Evolutionary conservation across 768 basidiomycete species (phyloP).

Genomic region (Mycena maculata): DNA sequence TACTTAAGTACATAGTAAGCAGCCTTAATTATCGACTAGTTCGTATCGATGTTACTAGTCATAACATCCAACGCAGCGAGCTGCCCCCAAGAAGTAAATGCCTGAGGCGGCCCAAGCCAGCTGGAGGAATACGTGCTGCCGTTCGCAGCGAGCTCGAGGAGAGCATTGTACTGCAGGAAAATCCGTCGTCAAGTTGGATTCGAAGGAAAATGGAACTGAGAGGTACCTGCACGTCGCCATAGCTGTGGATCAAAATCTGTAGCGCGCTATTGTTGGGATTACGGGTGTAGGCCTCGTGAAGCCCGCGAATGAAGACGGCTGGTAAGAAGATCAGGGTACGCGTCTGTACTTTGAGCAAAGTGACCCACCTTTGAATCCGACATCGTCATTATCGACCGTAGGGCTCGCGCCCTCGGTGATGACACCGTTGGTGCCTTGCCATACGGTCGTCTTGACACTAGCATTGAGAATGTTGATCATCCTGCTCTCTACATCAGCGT

Average conservation of each 20-base stretch:
- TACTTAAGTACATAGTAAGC: neutral
- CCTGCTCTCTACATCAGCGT: conserved; percentile 41
- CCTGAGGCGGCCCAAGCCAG: conserved; percentile 59
- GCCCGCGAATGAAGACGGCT: conserved; percentile 60
- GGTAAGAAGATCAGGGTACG: neutral
- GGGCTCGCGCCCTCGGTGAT: conserved; percentile 62
- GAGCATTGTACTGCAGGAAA: conserved; percentile 56
- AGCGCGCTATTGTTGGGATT: conserved; percentile 52
- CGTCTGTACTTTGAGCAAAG: neutral
- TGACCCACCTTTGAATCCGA: conserved; percentile 62
- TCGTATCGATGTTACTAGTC: conserved; percentile 51
- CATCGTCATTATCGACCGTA: conserved; percentile 55
- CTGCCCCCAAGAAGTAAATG: conserved; percentile 63
- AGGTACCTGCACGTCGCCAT: neutral
- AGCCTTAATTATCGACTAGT: conserved; percentile 31
- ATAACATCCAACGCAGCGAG: conserved; percentile 60
- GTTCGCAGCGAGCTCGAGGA: conserved; percentile 59
- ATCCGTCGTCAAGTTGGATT: neutral
- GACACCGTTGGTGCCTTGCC: conserved; percentile 62
- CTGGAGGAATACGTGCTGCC: conserved; percentile 57
- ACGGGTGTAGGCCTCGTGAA: conserved; percentile 58
- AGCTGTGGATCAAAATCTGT: conserved; percentile 32
- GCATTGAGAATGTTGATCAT: conserved; percentile 52
- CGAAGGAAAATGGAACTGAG: neutral
- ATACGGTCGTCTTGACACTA: conserved; percentile 55